These are phyloP conservation scores for Pterocarpus santalinus DNA, from an alignment of 306 rosid species.

Conservation along the genomic window DNA sequence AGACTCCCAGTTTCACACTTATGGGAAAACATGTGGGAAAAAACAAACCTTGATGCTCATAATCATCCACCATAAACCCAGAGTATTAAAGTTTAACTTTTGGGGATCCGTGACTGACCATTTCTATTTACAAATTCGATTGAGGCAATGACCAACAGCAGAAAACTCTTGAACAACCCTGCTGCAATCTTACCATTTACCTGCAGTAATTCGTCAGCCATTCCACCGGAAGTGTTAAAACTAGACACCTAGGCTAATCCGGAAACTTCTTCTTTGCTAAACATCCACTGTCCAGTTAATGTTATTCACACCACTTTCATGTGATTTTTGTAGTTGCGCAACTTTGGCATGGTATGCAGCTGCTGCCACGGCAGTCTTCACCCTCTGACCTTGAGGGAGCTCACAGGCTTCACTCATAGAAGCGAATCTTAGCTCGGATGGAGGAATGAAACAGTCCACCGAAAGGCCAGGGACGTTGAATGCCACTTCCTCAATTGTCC, in stretches of 20 bases:
- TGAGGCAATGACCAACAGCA: constrained; percentile 58
- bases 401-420: constrained; percentile 87
- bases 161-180: constrained; percentile 54
- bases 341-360: constrained; percentile 74
- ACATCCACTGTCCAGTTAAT: constrained; percentile 76
- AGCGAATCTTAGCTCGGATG: constrained; percentile 92
- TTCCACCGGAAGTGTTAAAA: constrained; percentile 48
- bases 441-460: constrained; percentile 95
- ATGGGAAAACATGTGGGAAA: constrained; percentile 44
- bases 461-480: constrained; percentile 97
- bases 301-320: constrained; percentile 59
- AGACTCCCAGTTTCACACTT: constrained; percentile 42
- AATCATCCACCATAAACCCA: constrained; percentile 53
- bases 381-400: constrained; percentile 73
- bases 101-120: constrained; percentile 48
- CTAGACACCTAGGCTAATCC: constrained; percentile 60
- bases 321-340: constrained; percentile 71
- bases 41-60: constrained; percentile 50
- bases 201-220: constrained; percentile 58
- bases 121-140: constrained; percentile 69
- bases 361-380: constrained; percentile 59
- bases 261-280: constrained; percentile 54
- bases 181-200: constrained; percentile 63
- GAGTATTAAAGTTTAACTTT: constrained; percentile 38
- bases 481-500: constrained; percentile 98